Evolutionary conservation across 805 yeast species (phyloP), one percentile per base, ranked within the genome.

Genomic region (Candida orba): DNA sequence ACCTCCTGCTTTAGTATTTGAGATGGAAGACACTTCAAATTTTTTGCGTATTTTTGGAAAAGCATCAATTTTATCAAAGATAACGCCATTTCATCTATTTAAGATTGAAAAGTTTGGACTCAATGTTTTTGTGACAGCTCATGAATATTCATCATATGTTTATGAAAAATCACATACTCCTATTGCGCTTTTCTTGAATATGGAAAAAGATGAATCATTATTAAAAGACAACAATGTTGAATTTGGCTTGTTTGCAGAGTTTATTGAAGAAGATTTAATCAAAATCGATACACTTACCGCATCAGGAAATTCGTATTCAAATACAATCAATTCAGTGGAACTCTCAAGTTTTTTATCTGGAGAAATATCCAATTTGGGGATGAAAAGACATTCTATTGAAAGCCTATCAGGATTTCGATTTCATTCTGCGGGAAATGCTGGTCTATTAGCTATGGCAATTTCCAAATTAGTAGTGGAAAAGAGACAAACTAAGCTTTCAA

Each of bases 1-100:
- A 17, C 34, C 34, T 4, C 14, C 25, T 2, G 34, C 45, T 7
- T 53, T 50, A 51, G 56, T 34, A 46, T 69, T 25, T 47, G 13
- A 52, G 44, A 34, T 64, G 43, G 56, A 60, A 41, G 52, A 57
- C 57, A 15, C 52, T 18, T 44, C 59, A 22, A 71, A 71, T 41
- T 69, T 84, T 33, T 70, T 81, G 30, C 79, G 77, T 41, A 64
- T 79, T 32, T 58, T 82, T 6, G 76, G 79, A 46, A 82, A 85
- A 58, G 84, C 95, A 0, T 78, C 77, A 48, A 74, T 87, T 18
- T 68, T 90, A 42, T 78, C 79, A 57, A 90, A 91, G 56, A 75
- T 80, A 2, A 84, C 88, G 39, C 90, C 96, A 4, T 88, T 90
- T 64, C 96, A 90, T 65, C 65, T 91, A 29, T 91, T 91, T 69